phyloP scores from a whole-genome alignment of 768 basidiomycete species.

The Lactarius sanguifluus region DNA sequence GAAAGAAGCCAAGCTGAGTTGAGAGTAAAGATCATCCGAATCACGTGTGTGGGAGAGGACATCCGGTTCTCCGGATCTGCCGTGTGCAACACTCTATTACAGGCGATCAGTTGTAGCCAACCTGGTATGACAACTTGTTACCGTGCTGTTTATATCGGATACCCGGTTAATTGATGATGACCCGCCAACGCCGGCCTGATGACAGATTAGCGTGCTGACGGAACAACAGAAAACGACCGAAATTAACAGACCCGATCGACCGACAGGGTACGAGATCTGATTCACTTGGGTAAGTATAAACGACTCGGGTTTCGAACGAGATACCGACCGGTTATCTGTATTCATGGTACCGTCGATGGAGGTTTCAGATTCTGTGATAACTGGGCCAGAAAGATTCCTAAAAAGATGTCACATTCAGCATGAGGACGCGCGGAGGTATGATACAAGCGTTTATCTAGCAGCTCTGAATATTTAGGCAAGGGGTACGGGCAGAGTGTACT shows the following conservation, averaged over 20 bases:
- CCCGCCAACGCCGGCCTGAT: not conserved
- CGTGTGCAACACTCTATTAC: not conserved
- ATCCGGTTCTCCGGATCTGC: not conserved
- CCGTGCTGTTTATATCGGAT: not conserved
- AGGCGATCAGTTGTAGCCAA: not conserved
- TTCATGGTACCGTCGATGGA: not conserved
- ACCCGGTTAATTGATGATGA: not conserved
- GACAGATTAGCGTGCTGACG: not conserved
- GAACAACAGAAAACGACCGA: not conserved
- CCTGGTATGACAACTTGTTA: not conserved
- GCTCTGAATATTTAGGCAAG: not conserved
- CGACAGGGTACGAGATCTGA: not conserved
- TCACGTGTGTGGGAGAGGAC: too few relatives aligned
- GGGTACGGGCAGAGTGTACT: too few relatives aligned
- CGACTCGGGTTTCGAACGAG: not conserved
- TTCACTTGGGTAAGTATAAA: not conserved
- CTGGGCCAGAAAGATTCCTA: not conserved
- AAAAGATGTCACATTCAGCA: not conserved
- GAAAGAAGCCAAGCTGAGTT: conserved; percentile 44
- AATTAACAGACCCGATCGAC: not conserved
- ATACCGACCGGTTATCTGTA: not conserved
- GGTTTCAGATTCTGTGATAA: not conserved
- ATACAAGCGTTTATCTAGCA: not conserved
- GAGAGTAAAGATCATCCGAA: conserved; percentile 31
- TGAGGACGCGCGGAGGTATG: not conserved